Base-by-base conservation (phyloP, 1,284 basidiomycete genomes). In the Hemileia vastatrix region DNA sequence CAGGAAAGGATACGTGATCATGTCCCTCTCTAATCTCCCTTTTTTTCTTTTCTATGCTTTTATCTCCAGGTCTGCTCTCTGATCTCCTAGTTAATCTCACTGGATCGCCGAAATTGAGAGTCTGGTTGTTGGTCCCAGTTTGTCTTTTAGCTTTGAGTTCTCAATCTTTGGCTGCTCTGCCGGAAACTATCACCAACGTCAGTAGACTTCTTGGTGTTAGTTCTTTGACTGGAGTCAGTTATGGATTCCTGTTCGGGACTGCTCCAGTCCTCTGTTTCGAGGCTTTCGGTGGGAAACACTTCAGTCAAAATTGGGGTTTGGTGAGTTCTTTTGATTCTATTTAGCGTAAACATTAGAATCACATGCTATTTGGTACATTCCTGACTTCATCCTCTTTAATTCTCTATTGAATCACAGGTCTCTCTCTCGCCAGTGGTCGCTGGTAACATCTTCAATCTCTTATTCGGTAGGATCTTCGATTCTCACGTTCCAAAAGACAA, bases 231-330 rank as follows among this genome's bases (percentile, higher is more conserved):
- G 88, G 87, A 0, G 71, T 88, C 4, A 83, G 86, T 0, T 89
- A 93, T 67, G 90, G 90, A 1, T 82, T 83, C 27, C 77, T 88
- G 58, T 92, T 90, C 70, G 88, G 88, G 3, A 77, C 87, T 13
- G 81, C 83, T 69, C 88, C 90, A 0, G 85, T 86, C 33, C 80
- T 92, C 24, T 80, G 83, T 32, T 82, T 92, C 24, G 90, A 92
- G 69, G 90, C 87, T 86, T 93, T 92, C 68, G 90, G 90, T 4
- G 79, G 90, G 72, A 77, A 85, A 83, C 85, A 86, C 69, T 84
- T 88, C 70, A 84, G 84, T 2, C 85, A 90, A 77, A 94, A 93
- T 75, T 92, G 85, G 85, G 91, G 91, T 15, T 87, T 83, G 72
- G 80, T 87, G n/a, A n/a, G n/a, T n/a, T n/a, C n/a, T n/a, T n/a